Conservation (phyloP, 441 rosid species). For the Gossypium lobatum region DNA sequence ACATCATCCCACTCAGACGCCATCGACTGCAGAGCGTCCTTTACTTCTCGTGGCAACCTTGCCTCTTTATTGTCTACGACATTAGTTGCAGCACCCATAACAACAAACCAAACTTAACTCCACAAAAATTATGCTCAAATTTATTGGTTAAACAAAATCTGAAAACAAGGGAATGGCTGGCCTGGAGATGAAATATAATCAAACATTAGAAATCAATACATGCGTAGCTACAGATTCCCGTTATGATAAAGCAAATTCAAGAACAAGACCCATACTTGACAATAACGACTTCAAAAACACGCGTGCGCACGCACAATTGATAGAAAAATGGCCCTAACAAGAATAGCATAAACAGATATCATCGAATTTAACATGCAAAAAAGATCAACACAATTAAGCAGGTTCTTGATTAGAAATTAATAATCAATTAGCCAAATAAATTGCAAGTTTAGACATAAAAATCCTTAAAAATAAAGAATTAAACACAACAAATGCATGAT, state of each 20-base stretch:
- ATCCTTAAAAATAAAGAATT: background rate
- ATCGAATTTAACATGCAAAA: background rate
- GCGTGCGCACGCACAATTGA: background rate
- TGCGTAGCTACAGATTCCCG: background rate
- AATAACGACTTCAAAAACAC: background rate
- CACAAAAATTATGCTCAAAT: background rate
- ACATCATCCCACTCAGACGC: constrained; percentile 88
- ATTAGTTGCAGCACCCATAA: constrained; percentile 35
- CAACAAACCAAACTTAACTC: constrained; percentile 2
- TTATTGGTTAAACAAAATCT: background rate
- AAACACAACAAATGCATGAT: background rate
- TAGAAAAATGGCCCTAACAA: background rate
- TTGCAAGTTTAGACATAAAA: background rate
- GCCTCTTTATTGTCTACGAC: constrained; percentile 21
- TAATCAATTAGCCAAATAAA: background rate
- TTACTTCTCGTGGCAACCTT: constrained; percentile 57
- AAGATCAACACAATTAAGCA: background rate
- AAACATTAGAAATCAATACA: background rate
- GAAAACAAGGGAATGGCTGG: background rate
- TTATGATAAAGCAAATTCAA: background rate
- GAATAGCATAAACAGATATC: background rate
- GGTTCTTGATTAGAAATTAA: background rate
- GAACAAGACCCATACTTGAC: background rate
- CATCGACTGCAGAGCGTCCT: constrained; percentile 53
- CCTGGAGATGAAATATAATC: background rate